phyloP scores from a whole-genome alignment of 2,329 filamentous ascomycete genomes.

The Fusarium subtropicale region DNA sequence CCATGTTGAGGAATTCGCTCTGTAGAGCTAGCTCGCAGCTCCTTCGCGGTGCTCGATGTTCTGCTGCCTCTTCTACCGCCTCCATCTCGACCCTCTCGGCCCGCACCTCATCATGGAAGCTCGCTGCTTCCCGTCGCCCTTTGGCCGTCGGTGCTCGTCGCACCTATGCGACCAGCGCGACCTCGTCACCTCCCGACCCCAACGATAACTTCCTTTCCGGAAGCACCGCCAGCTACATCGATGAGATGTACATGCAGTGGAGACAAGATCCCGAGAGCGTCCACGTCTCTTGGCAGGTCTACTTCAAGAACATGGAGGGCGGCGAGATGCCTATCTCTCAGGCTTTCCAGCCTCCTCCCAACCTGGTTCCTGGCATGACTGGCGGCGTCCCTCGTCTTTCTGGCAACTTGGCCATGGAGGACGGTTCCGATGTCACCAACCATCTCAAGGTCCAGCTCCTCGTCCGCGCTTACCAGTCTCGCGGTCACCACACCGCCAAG shows the following conservation, averaged over 20 bases:
- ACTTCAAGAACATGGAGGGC: slow-evolving; percentile 99
- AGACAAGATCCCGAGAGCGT: slow-evolving; percentile 93
- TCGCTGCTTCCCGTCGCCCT: slow-evolving; percentile 61
- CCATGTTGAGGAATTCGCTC: slow-evolving; percentile 79
- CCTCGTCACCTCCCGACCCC: slow-evolving; percentile 73
- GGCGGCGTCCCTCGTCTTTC: slow-evolving; percentile 81
- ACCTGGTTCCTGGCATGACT: slow-evolving; percentile 83
- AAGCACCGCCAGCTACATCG: slow-evolving; percentile 98
- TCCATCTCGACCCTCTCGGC: slow-evolving; percentile 57
- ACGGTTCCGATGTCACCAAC: slow-evolving; percentile 88
- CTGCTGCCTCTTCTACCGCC: slow-evolving; percentile 54
- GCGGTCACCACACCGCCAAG: slow-evolving; percentile 97
- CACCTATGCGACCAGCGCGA: slow-evolving; percentile 65
- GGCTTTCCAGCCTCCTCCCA: slow-evolving; percentile 95
- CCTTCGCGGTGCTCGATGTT: slow-evolving; percentile 65
- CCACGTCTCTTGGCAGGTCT: slow-evolving; percentile 98
- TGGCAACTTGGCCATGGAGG: slow-evolving; percentile 73
- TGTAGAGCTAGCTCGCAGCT: slow-evolving; percentile 74
- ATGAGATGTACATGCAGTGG: slow-evolving; percentile 99
- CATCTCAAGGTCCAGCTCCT: slow-evolving; percentile 98
- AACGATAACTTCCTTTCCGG: slow-evolving; percentile 97
- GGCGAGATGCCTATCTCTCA: slow-evolving; percentile 98
- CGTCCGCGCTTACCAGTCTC: slow-evolving; percentile 96
- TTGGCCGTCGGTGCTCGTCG: slow-evolving; percentile 63
- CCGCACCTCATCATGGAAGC: slow-evolving; percentile 58